Conservation (phyloP, 768 basidiomycete species). For the Suillus occidentalis region DNA sequence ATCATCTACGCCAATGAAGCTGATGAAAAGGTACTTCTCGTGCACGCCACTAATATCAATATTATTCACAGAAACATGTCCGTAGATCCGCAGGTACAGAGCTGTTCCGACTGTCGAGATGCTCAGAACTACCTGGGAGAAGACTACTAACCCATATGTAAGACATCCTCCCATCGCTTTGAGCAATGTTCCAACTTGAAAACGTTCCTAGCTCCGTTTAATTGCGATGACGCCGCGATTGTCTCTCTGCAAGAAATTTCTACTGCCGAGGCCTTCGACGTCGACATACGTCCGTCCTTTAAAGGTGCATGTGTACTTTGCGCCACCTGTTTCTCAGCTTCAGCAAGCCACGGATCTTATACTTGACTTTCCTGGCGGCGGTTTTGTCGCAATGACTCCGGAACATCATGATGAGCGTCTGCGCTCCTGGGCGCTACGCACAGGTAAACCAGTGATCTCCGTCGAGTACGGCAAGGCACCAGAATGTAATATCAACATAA, state of each 20-base stretch:
- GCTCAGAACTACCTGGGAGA: conserved; percentile 96
- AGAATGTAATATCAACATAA: conserved; percentile 63
- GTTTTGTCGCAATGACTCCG: conserved; percentile 95
- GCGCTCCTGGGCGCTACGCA: conserved; percentile 78
- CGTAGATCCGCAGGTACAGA: conserved; percentile 84
- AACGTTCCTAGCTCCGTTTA: conserved; percentile 58
- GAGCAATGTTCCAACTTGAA: not conserved
- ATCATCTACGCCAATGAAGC: conserved; percentile 86
- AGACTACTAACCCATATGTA: conserved; percentile 91
- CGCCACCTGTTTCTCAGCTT: conserved; percentile 63
- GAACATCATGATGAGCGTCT: conserved; percentile 96
- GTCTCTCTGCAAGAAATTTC: conserved; percentile 67
- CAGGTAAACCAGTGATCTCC: conserved; percentile 76
- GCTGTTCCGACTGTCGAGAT: conserved; percentile 96
- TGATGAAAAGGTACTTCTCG: conserved; percentile 83
- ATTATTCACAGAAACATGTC: conserved; percentile 3
- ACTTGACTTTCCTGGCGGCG: conserved; percentile 93
- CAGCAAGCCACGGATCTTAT: conserved; percentile 75
- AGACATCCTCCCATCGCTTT: conserved; percentile 24
- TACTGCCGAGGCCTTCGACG: conserved; percentile 76
- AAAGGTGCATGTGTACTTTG: conserved; percentile 80
- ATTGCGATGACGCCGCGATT: conserved; percentile 56
- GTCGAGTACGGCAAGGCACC: conserved; percentile 97
- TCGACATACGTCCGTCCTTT: conserved; percentile 84
- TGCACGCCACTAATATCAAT: conserved; percentile 4